Percentiles rank a stretch among this genome's conserved stretches.
Conservation (phyloP, 768 basidiomycete species). For the Collybia sordida region DNA sequence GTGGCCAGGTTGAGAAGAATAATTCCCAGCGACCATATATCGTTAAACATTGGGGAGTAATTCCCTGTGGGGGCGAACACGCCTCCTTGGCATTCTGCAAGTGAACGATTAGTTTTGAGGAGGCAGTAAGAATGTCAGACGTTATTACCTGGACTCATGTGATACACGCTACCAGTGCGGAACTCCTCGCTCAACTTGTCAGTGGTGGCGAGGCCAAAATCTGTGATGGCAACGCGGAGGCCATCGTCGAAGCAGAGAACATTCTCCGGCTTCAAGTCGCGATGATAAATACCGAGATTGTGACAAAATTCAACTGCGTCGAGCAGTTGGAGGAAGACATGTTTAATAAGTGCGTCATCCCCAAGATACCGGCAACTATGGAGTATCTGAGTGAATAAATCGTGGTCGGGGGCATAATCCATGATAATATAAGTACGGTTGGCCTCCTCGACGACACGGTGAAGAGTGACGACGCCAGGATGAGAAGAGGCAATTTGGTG, state of each 20-base stretch:
- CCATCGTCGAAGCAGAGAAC: slow-evolving; percentile 85
- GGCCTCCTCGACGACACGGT: slow-evolving; percentile 84
- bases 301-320: slow-evolving; percentile 96
- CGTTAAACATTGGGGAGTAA: slow-evolving; percentile 89
- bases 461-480: slow-evolving; percentile 83
- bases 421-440: slow-evolving; percentile 87
- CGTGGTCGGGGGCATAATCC: slow-evolving; percentile 90
- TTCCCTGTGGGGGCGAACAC: slow-evolving; percentile 59
- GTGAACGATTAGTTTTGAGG: slow-evolving; percentile 12
- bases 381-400: slow-evolving; percentile 91
- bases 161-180: slow-evolving; percentile 92
- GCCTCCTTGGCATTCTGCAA: slow-evolving; percentile 85
- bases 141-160: slow-evolving; percentile 88
- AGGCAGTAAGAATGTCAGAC: slow-evolving; percentile 6
- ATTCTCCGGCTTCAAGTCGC: slow-evolving; percentile 98
- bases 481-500: slow-evolving; percentile 76
- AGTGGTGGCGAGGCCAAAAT: slow-evolving; percentile 93
- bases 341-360: slow-evolving; percentile 80
- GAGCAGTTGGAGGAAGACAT: slow-evolving; percentile 91
- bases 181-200: slow-evolving; percentile 87
- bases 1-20: slow-evolving; percentile 95
- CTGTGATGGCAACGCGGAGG: slow-evolving; percentile 81
- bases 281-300: slow-evolving; percentile 88
- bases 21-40: slow-evolving; percentile 96
- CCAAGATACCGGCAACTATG: slow-evolving; percentile 79